phyloP scores from a whole-genome alignment of 805 yeast species.

The Cyberlindnera maclurae region DNA sequence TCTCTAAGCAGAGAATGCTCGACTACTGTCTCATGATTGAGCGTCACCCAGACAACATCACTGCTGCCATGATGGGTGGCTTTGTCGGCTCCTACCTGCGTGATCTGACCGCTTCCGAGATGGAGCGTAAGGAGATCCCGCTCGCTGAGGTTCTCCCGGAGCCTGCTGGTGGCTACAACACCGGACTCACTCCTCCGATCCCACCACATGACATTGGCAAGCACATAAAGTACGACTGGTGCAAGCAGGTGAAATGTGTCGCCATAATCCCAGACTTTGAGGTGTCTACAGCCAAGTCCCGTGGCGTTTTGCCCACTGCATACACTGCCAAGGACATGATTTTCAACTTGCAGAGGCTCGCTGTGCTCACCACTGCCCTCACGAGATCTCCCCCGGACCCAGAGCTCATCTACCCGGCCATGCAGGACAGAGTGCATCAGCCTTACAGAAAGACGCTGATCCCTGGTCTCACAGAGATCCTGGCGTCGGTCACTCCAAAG shows the following conservation, averaged over 20 bases:
- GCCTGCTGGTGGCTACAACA: slow-evolving; percentile 62
- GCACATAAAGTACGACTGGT: slow-evolving; percentile 82
- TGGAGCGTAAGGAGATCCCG: slow-evolving; percentile 74
- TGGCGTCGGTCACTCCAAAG: slow-evolving; percentile 72
- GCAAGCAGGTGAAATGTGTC: slow-evolving; percentile 73
- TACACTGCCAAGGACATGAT: slow-evolving; percentile 79
- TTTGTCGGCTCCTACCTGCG: slow-evolving; percentile 93
- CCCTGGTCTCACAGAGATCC: slow-evolving; percentile 83
- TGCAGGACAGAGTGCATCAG: slow-evolving; percentile 96
- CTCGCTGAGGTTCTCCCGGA: slow-evolving; percentile 77
- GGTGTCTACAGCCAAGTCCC: slow-evolving; percentile 84
- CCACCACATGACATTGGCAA: slow-evolving; percentile 89
- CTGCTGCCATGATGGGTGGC: slow-evolving; percentile 99
- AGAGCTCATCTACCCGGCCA: slow-evolving; percentile 80
- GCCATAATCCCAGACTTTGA: slow-evolving; percentile 93
- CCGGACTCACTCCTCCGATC: slow-evolving; percentile 63
- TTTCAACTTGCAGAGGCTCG: slow-evolving; percentile 88
- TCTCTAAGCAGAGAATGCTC: slow-evolving; percentile 74
- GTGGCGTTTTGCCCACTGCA: slow-evolving; percentile 80
- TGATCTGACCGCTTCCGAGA: slow-evolving; percentile 66
- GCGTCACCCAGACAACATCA: slow-evolving; percentile 96
- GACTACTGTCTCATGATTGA: slow-evolving; percentile 96
- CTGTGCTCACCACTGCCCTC: slow-evolving; percentile 87
- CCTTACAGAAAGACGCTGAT: slow-evolving; percentile 91
- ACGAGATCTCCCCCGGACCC: slow-evolving; percentile 80